Evolutionary conservation across 371 early-diverging fungal species (phyloP), one percentile per base, ranked within the genome.

Genomic region (Mortierella sp.): DNA sequence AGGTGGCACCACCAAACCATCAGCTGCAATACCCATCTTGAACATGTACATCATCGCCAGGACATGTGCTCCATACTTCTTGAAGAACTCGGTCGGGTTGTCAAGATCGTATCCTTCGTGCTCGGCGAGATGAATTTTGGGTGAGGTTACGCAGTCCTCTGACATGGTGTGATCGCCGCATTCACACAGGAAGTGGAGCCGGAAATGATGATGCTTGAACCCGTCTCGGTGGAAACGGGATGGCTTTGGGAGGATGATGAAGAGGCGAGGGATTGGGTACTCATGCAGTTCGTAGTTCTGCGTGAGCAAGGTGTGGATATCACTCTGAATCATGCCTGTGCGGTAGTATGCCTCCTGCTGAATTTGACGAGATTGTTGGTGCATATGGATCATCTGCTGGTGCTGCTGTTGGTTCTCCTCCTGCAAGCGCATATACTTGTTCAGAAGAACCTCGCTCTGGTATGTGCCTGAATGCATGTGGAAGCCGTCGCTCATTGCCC

Each of bases 41-140:
- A 72, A 31, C 63, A 62, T 62, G 31, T 67, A 50, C 50, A 72
- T 23, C 55, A 72, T 48, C 3, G 42, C 58, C 49, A 72, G 38
- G 13, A 62, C 50, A 27, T 67, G 58, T 2, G 61, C 14, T 3
- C 72, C 67, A 10, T 72, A 72, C 58, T 61, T 61, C 10, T 65
- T 45, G 13, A 66, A 72, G 24, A 72, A 72, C 50, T 65, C 72
- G n/a, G 24, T 66, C 14, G 72, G 72, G 2, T 31, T 42, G 23
- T 56, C 62, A 24, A 72, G n/a, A 3, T 65, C 67, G 19, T 72
- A 72, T 6, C 72, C 72, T 10, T 72, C 72, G 28, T 72, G 72
- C 1, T 57, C 49, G 6, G 65, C 71, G 5, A 71, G 56, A 52
- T 71, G 72, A 18, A 72, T 66, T 8, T 61, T 43, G 43, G 56